Evolutionary conservation across 2,329 filamentous ascomycete genomes (phyloP).

Genomic region (Colletotrichum euphorbiae): DNA sequence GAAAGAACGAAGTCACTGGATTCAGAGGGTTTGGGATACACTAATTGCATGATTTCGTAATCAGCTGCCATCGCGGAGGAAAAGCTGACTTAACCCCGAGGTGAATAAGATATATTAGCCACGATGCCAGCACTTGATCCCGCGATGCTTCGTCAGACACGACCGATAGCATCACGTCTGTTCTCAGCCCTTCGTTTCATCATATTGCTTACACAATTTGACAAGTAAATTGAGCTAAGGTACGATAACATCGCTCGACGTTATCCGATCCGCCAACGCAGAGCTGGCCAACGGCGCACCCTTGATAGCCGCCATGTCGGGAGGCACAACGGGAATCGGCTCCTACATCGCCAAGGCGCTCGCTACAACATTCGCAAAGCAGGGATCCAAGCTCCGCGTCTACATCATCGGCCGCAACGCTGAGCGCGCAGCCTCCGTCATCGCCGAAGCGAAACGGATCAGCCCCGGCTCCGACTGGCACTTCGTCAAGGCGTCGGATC

Average conservation of each 20-base stretch:
- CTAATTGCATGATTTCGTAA: background rate
- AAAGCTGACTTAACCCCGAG: background rate
- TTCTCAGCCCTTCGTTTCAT: background rate
- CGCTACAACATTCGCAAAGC: conserved; percentile 24
- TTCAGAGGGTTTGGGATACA: background rate
- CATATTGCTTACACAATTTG: no score
- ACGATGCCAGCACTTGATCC: background rate
- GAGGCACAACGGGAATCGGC: conserved; percentile 36
- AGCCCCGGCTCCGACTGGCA: conserved; percentile 34
- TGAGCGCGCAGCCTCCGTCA: conserved; percentile 20
- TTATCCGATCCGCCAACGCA: background rate
- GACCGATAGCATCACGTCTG: background rate
- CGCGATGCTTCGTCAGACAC: background rate
- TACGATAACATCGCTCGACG: background rate
- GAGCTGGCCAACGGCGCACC: conserved; percentile 22
- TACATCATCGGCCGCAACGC: conserved; percentile 37
- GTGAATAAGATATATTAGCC: background rate
- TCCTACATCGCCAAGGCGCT: conserved; percentile 31
- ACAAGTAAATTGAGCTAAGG: no score
- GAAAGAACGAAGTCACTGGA: background rate
- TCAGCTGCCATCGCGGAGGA: background rate
- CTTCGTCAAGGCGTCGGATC: conserved; percentile 28
- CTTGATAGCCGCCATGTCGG: conserved; percentile 27
- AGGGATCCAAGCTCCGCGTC: conserved; percentile 34
- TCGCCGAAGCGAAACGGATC: conserved; percentile 10